Percentiles rank a stretch among this genome's conserved stretches.
Evolutionary conservation across 2,329 filamentous ascomycete species (phyloP).

Genomic region (Fusarium sp.): DNA sequence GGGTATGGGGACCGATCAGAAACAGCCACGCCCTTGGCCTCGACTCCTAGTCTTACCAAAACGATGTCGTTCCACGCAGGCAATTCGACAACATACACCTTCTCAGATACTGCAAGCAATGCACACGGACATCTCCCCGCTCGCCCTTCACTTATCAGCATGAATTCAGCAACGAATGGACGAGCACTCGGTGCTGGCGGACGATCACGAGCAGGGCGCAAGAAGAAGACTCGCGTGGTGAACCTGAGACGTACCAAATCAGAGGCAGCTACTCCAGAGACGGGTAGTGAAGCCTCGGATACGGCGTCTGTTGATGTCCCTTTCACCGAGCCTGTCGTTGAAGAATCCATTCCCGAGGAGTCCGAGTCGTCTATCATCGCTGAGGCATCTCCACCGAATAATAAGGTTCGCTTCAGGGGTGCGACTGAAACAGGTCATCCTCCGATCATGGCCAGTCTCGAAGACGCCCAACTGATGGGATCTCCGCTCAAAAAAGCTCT

Average conservation of each 20-base stretch:
- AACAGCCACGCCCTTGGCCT: slow-evolving; percentile 60
- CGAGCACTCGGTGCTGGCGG: slow-evolving; percentile 72
- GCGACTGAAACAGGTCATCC: slow-evolving; percentile 39
- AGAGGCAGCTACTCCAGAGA: slow-evolving; percentile 65
- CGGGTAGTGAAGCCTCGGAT: slow-evolving; percentile 64
- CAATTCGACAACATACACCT: slow-evolving; percentile 76
- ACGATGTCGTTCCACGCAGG: slow-evolving; percentile 72
- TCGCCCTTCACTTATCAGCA: slow-evolving; percentile 74
- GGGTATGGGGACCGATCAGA: slow-evolving; percentile 80
- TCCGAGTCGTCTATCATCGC: slow-evolving; percentile 59
- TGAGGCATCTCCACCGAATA: slow-evolving; percentile 45
- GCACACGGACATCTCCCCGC: slow-evolving; percentile 73
- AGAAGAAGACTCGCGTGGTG: slow-evolving; percentile 86
- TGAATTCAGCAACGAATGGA: slow-evolving; percentile 71
- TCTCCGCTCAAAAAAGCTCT: slow-evolving; percentile 41
- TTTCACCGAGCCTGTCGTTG: slow-evolving; percentile 70
- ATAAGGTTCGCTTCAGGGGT: slow-evolving; percentile 59
- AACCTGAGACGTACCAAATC: slow-evolving; percentile 77
- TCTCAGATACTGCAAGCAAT: slow-evolving; percentile 77
- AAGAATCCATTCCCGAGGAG: slow-evolving; percentile 70
- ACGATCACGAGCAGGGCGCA: slow-evolving; percentile 73
- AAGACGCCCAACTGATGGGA: slow-evolving; percentile 43
- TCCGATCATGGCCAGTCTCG: slow-evolving; percentile 45
- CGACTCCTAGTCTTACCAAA: slow-evolving; percentile 69
- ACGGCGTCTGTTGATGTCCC: slow-evolving; percentile 68